Base-by-base conservation (phyloP, 371 early-diverging fungal genomes). In the Umbelopsis sp. region DNA sequence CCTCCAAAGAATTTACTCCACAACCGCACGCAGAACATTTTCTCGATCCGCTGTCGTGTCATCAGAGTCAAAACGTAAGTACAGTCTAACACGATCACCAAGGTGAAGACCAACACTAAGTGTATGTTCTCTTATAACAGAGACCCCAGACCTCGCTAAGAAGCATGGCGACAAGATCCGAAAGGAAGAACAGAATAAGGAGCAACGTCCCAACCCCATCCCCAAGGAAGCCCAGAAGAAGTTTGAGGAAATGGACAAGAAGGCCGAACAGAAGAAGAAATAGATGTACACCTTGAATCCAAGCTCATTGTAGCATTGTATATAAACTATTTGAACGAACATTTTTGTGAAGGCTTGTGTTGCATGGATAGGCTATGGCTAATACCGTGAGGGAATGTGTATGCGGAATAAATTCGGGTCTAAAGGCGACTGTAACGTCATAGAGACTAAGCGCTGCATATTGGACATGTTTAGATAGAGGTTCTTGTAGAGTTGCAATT, bases 111-210 rank as follows among this genome's bases (percentile, higher is more conserved):
- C 29, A 32, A 50, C 12, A 1, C 52, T 25, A 51, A 22, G 12
- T 5, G 4, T 51, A 20, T 10, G 16, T 37, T 14, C 35, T 14
- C 35, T 5, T 29, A 3, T 18, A 4, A 57, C 57, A 57, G 57
- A 57, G 35, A 57, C 35, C 8, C 57, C 57, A 16, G 57, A 57
- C 8, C 10, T 57, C 10, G 57, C 57, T 5, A 57, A 57, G 5
- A 57, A n/a, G 18, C 57, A 57, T 32, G 57, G 16, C 4, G 57
- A 57, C 1, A 57, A 57, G 35, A 11, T 57, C 18, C 57, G 57
- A 29, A 57, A 57, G 35, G 57, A 57, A 29, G 57, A 57, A 57
- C 22, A 57, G 57, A 57, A 12, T 18, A 57, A 57, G 57, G 57
- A 57, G 12, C 57, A 57, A 35, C 57, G 57, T 16, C 57, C 57